Percentiles rank a stretch among this genome's conserved stretches.
phyloP scores from a whole-genome alignment of 352 stramenopile genomes.

The Phytopythium montanum region DNA sequence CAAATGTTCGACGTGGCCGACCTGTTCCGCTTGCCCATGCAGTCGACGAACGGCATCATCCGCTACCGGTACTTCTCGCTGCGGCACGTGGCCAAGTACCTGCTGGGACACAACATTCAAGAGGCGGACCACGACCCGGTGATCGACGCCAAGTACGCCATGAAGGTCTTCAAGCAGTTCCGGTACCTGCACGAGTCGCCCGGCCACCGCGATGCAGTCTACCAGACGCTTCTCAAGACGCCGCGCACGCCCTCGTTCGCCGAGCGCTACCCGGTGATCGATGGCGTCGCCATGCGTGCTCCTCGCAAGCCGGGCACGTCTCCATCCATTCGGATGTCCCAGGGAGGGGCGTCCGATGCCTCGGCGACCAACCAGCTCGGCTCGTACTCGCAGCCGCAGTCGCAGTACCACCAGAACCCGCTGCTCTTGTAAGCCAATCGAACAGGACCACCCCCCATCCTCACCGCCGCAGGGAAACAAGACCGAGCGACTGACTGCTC shows the following conservation, averaged over 20 bases:
- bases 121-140: constrained; percentile 82
- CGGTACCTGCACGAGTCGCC: constrained; percentile 76
- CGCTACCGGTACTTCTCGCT: constrained; percentile 85
- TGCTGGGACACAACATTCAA: constrained; percentile 81
- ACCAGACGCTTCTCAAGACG: constrained; percentile 80
- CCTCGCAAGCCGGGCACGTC: constrained; percentile 55
- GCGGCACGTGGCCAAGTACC: constrained; percentile 78
- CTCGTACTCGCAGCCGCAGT: constrained; percentile 2
- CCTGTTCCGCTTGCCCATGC: constrained; percentile 80
- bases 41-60: constrained; percentile 65
- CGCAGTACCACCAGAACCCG: constrained; percentile 9
- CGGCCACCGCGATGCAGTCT: constrained; percentile 67
- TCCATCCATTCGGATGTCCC: constrained; percentile 29
- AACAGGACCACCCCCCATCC: constrained; percentile 4
- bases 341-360: constrained; percentile 7
- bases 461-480: constrained; percentile 1
- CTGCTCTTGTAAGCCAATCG: constrained; percentile 7
- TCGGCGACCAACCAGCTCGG: constrained; percentile 3
- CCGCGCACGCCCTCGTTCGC: constrained; percentile 83
- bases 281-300: constrained; percentile 76
- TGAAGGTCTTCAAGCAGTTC: constrained; percentile 89
- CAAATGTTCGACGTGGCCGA: constrained; percentile 82
- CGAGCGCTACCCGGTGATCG: constrained; percentile 74
- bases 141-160: constrained; percentile 84
- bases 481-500: constrained; percentile 7